Conservation (phyloP, 139 green algal genomes). For the Volvox reticuliferus region DNA sequence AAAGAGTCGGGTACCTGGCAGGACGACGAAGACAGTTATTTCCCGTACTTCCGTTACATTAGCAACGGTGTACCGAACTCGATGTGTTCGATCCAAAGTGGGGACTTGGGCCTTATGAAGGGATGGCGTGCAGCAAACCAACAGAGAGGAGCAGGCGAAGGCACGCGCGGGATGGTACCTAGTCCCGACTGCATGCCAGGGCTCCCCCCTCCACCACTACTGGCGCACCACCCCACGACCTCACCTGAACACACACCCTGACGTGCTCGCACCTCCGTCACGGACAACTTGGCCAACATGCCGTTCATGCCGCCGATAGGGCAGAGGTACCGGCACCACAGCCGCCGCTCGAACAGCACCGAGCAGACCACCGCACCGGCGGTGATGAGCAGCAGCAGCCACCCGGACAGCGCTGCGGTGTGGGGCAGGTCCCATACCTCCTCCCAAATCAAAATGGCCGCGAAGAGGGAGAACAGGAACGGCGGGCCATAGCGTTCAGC, state of each 20-base stretch:
- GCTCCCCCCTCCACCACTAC: background rate
- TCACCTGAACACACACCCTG: conserved; percentile 84
- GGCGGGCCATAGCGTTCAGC: conserved; percentile 70
- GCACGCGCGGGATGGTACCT: background rate
- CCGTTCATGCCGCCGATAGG: conserved; percentile 92
- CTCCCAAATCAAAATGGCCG: conserved; percentile 85
- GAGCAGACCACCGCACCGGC: conserved; percentile 78
- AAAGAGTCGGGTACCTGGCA: no score
- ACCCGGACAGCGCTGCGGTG: conserved; percentile 76
- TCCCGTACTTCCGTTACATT: no score
- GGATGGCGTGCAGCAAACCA: no score
- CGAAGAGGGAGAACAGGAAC: conserved; percentile 85
- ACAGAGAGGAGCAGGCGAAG: background rate
- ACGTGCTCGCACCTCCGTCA: conserved; percentile 84
- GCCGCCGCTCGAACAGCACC: conserved; percentile 78
- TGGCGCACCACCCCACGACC: background rate
- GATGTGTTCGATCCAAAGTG: no score
- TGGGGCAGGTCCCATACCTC: conserved; percentile 86
- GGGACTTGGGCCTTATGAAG: no score
- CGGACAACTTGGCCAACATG: conserved; percentile 87
- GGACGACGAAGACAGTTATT: no score
- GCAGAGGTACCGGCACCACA: conserved; percentile 87
- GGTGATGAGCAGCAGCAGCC: conserved; percentile 90
- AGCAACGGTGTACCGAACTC: no score
- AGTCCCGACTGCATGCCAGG: no score